These are phyloP conservation scores for Phytophthora hybrid DNA, from an alignment of 352 stramenopile genomes.

Conservation along the genomic window DNA sequence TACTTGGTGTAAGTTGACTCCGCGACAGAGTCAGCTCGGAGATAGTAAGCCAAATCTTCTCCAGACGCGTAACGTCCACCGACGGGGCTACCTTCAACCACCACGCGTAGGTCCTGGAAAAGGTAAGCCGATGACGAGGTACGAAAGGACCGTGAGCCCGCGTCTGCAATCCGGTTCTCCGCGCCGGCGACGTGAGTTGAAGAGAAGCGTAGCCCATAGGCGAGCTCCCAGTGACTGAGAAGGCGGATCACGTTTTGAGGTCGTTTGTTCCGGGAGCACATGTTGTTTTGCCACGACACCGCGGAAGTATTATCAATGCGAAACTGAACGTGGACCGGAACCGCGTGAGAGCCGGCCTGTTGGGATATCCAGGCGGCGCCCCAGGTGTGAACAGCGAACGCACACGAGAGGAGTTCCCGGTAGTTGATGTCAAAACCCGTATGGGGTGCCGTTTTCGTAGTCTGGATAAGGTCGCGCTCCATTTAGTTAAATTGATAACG, in stretches of 20 bases:
- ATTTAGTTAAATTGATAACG: neutral
- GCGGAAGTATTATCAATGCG: conserved; percentile 37
- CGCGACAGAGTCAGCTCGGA: conserved; percentile 16
- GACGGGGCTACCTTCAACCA: conserved; percentile 6
- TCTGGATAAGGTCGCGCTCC: neutral
- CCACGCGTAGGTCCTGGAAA: conserved; percentile 12
- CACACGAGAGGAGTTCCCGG: conserved; percentile 28
- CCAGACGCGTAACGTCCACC: neutral
- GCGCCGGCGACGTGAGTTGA: conserved; percentile 10
- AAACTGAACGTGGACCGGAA: conserved; percentile 24
- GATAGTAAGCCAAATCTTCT: conserved; percentile 19
- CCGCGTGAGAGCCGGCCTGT: too few species aligned
- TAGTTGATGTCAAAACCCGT: conserved; percentile 38
- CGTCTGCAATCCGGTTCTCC: too few species aligned
- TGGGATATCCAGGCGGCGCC: neutral
- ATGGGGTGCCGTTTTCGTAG: neutral
- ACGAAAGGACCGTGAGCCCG: conserved; percentile 5
- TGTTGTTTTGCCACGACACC: conserved; percentile 24
- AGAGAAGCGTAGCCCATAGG: conserved; percentile 13
- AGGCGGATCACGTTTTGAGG: conserved; percentile 10
- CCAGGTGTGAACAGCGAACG: conserved; percentile 20
- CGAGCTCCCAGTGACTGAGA: conserved; percentile 6
- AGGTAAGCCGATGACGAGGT: neutral
- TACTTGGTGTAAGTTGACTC: conserved; percentile 14
- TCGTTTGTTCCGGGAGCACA: conserved; percentile 11